Conservation (phyloP, 345 rosid genomes). For the Bretschneidera sinensis region DNA sequence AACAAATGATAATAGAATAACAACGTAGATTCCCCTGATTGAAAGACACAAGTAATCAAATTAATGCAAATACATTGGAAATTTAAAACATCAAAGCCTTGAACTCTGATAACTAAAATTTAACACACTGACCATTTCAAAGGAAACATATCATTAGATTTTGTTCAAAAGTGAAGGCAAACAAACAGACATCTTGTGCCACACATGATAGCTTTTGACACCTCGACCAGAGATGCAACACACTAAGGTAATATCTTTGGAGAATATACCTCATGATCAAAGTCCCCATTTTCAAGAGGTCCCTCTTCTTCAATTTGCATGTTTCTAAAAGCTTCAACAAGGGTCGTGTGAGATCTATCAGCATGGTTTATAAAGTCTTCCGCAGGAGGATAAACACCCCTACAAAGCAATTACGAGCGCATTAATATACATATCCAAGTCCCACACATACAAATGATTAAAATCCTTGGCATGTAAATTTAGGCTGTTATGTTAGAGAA, state of each 20-base stretch:
- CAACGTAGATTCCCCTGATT: background rate
- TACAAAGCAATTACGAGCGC: conserved; percentile 26
- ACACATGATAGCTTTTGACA: background rate
- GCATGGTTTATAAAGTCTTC: conserved; percentile 56
- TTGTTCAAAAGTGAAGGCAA: too few relatives aligned
- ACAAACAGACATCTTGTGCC: too few relatives aligned
- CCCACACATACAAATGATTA: background rate
- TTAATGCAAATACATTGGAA: too few relatives aligned
- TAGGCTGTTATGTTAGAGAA: background rate
- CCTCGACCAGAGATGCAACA: background rate
- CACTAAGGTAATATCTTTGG: background rate
- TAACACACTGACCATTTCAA: background rate
- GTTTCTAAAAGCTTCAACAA: conserved; percentile 85
- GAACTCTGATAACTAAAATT: too few relatives aligned
- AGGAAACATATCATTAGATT: background rate
- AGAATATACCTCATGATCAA: conserved; percentile 57
- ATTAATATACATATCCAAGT: conserved; percentile 8
- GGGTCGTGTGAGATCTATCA: conserved; percentile 61
- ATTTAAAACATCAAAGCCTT: too few relatives aligned
- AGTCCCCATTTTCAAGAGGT: conserved; percentile 78
- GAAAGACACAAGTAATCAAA: too few relatives aligned
- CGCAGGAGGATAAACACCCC: conserved; percentile 67
- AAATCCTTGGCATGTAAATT: too few relatives aligned
- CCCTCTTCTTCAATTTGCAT: conserved; percentile 80
- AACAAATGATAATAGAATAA: background rate